phyloP scores from a whole-genome alignment of 305 asterid genomes.

The Striga hermonthica region DNA sequence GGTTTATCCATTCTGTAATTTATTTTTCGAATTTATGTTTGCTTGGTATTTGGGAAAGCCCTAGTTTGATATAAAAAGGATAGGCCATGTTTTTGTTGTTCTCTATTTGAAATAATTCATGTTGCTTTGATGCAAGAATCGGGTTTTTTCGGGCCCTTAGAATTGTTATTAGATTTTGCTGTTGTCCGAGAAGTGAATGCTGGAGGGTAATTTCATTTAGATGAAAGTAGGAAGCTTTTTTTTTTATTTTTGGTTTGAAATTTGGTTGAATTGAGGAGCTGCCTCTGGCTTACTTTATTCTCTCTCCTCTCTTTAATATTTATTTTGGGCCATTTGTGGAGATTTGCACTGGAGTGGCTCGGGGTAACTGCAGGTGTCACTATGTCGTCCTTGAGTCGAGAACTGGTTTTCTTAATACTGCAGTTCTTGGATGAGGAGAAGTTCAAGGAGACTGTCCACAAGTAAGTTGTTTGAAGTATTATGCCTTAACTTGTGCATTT shows the following conservation, averaged over 20 bases:
- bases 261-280: conserved; percentile 33
- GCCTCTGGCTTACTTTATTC: conserved; percentile 23
- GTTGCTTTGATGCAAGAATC: conserved; percentile 16
- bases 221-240: conserved; percentile 15
- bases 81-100: too few relatives aligned
- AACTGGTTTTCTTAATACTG: conserved; percentile 83
- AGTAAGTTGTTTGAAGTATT: conserved; percentile 45
- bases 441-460: conserved; percentile 89
- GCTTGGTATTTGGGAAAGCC: conserved; percentile 8
- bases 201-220: conserved; percentile 12
- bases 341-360: conserved; percentile 90
- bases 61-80: conserved; percentile 20
- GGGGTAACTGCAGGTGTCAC: conserved; percentile 80
- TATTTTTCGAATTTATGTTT: neutral
- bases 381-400: conserved; percentile 97
- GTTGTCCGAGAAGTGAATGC: conserved; percentile 25
- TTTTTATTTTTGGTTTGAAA: conserved; percentile 19
- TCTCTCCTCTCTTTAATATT: conserved; percentile 22
- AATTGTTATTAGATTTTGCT: conserved; percentile 3
- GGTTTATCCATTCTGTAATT: neutral
- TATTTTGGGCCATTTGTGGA: conserved; percentile 35
- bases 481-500: conserved; percentile 1
- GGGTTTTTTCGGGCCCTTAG: conserved; percentile 9
- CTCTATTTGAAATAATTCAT: neutral
- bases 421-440: conserved; percentile 98